A percentile compares a stretch with the other conserved stretches of the same genome.
phyloP scores from a whole-genome alignment of 2,329 filamentous ascomycete genomes.

The Penicillium sp. region DNA sequence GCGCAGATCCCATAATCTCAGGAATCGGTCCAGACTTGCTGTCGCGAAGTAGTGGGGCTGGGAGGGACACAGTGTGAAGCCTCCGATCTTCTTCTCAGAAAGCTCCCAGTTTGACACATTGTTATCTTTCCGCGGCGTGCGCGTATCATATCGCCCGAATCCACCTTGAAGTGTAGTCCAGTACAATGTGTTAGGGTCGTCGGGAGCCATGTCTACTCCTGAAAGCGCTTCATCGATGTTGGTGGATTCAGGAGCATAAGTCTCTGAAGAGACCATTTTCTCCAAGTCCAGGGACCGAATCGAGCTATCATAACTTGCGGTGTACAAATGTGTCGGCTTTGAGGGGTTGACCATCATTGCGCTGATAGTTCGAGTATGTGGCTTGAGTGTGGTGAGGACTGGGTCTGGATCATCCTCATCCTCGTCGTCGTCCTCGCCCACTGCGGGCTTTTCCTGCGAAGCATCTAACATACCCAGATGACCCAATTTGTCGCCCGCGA shows the following conservation, averaged over 20 bases:
- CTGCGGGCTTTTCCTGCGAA: slow-evolving; percentile 47
- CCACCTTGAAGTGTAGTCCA: slow-evolving; percentile 84
- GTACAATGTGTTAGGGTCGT: slow-evolving; percentile 71
- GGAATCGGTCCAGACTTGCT: slow-evolving; percentile 80
- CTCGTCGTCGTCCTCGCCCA: slow-evolving; percentile 66
- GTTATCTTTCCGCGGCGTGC: slow-evolving; percentile 53
- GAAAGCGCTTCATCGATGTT: slow-evolving; percentile 77
- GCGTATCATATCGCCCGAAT: slow-evolving; percentile 78
- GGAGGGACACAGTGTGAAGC: slow-evolving; percentile 79
- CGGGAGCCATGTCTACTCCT: slow-evolving; percentile 72
- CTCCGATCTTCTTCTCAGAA: slow-evolving; percentile 91
- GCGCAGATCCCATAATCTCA: slow-evolving; percentile 90
- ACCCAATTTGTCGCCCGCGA: slow-evolving; percentile 92
- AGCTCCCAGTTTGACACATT: slow-evolving; percentile 70
- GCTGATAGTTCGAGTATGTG: slow-evolving; percentile 84
- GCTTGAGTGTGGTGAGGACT: slow-evolving; percentile 84
- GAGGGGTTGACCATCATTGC: slow-evolving; percentile 75
- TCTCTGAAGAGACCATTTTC: slow-evolving; percentile 74
- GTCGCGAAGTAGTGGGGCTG: slow-evolving; percentile 83
- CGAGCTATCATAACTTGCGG: slow-evolving; percentile 88
- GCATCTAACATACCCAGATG: slow-evolving; percentile 89
- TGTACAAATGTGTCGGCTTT: slow-evolving; percentile 74
- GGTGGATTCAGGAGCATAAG: slow-evolving; percentile 72
- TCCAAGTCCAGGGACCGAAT: slow-evolving; percentile 83
- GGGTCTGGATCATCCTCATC: slow-evolving; percentile 68